Evolutionary conservation across 768 basidiomycete species (phyloP), one percentile per base, ranked within the genome.

Genomic region (Tulasnella calospora): DNA sequence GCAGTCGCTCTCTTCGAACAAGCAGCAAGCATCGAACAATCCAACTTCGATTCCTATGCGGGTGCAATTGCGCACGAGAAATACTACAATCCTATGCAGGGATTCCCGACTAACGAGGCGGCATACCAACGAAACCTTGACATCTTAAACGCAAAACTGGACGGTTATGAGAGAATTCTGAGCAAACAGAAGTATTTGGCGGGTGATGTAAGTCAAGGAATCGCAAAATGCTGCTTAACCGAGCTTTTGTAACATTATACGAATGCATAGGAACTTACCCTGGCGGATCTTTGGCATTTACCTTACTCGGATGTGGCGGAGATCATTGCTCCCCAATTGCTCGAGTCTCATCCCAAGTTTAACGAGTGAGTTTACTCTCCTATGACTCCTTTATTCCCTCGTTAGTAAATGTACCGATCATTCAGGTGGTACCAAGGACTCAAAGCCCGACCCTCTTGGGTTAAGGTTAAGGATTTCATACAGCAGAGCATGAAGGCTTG

Each of bases 111-210:
- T 36, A 67, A 81, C 46, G 57, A 74, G 35, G 67, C 69, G 36
- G 46, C 61, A 36, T 80, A 79, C 23, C 71, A 73, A 35, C 44
- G 74, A 0, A 72, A 76, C 10, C 80, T 82, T 35, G 72, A 80
- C 2, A 81, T 81, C 2, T 83, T 89, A 23, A 83, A 85, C 46
- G 83, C 79, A 0, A 88, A 86, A 79, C 85, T 91, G 30, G 86
- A 77, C 27, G 89, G 83, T 0, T 92, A 91, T 82, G 90, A 92
- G 38, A 77, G 80, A 17, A 89, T 92, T 76, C 85, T 92, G 38
- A 82, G 85, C 35, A 90, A 89, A 82, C 87, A 88, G 79, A 87
- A 86, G 80, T 91, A 89, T 81, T 82, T 84, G 83, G 86, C 80
- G 82, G 89, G 84, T 82, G 87, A 81, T 80, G 84, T 86, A 67